Base-by-base conservation (phyloP, 176 grass and related monocot genomes). In the Eragrostis curvula region DNA sequence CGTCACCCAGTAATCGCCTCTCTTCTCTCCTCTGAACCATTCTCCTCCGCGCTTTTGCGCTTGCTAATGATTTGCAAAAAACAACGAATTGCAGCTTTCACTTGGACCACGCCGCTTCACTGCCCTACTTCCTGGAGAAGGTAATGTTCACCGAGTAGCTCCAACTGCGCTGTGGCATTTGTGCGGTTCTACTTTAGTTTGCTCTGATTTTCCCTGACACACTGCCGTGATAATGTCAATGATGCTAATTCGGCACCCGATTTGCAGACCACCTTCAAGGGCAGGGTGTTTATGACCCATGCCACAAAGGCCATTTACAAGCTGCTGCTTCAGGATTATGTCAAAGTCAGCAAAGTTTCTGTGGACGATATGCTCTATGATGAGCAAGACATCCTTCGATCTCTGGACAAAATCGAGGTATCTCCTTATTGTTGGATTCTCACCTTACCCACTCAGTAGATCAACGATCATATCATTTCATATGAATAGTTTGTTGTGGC, bases 301-400 rank as follows among this genome's bases (percentile, higher is more conserved):
- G 90, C 95, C 32, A 98, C 95, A 25, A 95, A 98, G 77, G 95
- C 95, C 72, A 98, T 98, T 71, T 98, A 98, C 78, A 92, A 81
- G 71, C 75, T 98, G 14, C 66, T 98, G 73, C 81, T 98, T 29
- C 91, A 85, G 0, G 95, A 98, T 82, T 98, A 98, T 51, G 95
- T 98, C 65, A 98, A 98, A 73, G 95, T 98, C 40, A 98, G 95
- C 88, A 98, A 98, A 86, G 92, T 98, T 48, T 95, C 95, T 7
- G 92, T 94, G 21, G 95, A 98, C 43, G 95, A 98, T 71, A 95
- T 95, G 95, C 27, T 98, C 10, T 98, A 84, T 71, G 92, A 98
- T 50, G 95, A 98, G 81, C 87, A 84, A 42, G 95, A 94, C 58
- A 97, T 97, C 24, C 28, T 89, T 13, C 88, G 95, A 9, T 92